Conservation (phyloP, 495 filamentous ascomycete genomes). For the Podospora tetraspora region DNA sequence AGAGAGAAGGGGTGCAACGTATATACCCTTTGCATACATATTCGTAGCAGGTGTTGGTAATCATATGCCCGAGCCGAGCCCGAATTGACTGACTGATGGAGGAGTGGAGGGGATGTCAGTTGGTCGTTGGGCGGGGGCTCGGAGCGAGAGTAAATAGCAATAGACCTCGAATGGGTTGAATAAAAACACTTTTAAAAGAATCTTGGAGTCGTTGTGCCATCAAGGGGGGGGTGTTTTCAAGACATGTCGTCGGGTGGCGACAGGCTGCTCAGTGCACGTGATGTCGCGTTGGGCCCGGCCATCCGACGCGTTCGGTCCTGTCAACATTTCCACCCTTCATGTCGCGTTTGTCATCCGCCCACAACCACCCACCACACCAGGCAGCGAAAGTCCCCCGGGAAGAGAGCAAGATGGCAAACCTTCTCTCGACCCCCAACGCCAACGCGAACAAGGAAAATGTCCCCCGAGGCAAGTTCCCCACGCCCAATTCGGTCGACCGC, state of each 20-base stretch:
- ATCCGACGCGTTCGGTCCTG: background rate
- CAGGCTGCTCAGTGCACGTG: background rate
- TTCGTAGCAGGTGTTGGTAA: background rate
- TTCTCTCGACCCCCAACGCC: conserved; percentile 18
- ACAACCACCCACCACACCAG: background rate
- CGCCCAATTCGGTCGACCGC: conserved; percentile 55
- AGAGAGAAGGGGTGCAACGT: background rate
- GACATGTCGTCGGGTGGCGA: background rate
- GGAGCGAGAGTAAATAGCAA: background rate
- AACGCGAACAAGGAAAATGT: conserved; percentile 30
- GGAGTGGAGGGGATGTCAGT: background rate
- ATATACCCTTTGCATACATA: background rate
- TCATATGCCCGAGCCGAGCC: background rate
- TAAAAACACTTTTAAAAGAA: background rate
- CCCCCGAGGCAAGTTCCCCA: conserved; percentile 30
- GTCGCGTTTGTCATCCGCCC: background rate
- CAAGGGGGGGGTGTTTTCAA: background rate
- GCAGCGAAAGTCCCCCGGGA: background rate
- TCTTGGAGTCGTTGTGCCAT: background rate
- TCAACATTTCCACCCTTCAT: background rate
- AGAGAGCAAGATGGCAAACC: conserved; percentile 3
- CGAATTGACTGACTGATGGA: background rate
- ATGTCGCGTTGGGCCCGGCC: background rate
- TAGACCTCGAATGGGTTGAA: background rate
- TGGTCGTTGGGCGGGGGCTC: background rate